A percentile compares a stretch with the other conserved stretches of the same genome.
These are phyloP conservation scores for Setaria italica DNA, from an alignment of 202 grass and related monocot genomes.

Conservation along the genomic window DNA sequence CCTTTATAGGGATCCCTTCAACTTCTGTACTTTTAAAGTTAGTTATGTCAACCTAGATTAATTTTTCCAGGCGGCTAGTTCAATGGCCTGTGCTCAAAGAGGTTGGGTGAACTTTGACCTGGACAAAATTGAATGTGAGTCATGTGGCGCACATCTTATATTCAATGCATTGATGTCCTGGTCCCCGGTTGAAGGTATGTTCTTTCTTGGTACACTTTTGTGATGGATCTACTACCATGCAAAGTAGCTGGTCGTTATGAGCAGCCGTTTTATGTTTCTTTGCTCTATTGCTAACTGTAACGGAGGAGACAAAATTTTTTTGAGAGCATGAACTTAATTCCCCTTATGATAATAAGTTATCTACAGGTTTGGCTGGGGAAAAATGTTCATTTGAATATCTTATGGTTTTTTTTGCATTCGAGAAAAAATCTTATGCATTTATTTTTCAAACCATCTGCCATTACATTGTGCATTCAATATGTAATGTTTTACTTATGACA, in stretches of 20 bases:
- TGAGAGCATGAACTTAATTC: background rate
- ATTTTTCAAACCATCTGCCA: background rate
- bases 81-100: constrained; percentile 74
- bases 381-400: background rate
- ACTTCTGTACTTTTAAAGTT: constrained; percentile 19
- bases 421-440: background rate
- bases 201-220: constrained; percentile 15
- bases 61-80: constrained; percentile 66
- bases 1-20: constrained; percentile 14
- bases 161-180: constrained; percentile 68
- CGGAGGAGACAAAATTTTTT: background rate
- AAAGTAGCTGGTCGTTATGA: background rate
- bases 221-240: constrained; percentile 3
- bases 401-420: too few relatives aligned
- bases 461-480: constrained; percentile 23
- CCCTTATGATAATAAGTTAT: background rate
- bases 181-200: constrained; percentile 76
- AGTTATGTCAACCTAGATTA: constrained; percentile 12
- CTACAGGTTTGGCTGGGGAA: background rate
- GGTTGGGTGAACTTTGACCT: constrained; percentile 91
- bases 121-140: constrained; percentile 91
- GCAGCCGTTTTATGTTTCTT: constrained; percentile 1
- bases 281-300: constrained; percentile 2
- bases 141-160: constrained; percentile 75
- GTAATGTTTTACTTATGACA: constrained; percentile 1